Evolutionary conservation across 2,329 filamentous ascomycete species (phyloP).

Genomic region (Penicillium corylophilum): DNA sequence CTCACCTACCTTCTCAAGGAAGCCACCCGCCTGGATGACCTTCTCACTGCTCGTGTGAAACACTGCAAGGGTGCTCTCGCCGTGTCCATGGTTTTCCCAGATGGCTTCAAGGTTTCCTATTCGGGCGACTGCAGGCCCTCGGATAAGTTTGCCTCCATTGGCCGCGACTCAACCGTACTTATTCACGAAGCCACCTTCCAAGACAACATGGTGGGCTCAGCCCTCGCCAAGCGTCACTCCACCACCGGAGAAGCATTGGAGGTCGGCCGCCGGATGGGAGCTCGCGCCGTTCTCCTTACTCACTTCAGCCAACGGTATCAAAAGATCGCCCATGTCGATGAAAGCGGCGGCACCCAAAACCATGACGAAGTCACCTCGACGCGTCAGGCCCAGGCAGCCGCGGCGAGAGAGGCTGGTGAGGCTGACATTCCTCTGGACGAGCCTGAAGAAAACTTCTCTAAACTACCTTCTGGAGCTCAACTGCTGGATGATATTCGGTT

Average conservation of each 20-base stretch:
- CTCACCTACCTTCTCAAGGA: conserved; percentile 45
- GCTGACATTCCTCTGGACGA: conserved; percentile 31
- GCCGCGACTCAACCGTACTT: conserved; percentile 73
- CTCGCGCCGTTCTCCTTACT: conserved; percentile 77
- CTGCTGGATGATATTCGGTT: conserved; percentile 19
- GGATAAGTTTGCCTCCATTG: conserved; percentile 66
- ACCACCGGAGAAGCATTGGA: conserved; percentile 83
- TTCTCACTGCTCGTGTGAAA: conserved; percentile 66
- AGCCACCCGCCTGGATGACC: conserved; percentile 61
- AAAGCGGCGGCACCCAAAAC: conserved; percentile 15
- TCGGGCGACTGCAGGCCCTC: conserved; percentile 91
- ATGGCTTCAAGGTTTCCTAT: conserved; percentile 83
- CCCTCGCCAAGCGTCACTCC: conserved; percentile 82
- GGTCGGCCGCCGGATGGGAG: conserved; percentile 75
- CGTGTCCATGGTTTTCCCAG: conserved; percentile 72
- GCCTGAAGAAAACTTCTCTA: conserved; percentile 15
- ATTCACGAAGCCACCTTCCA: conserved; percentile 97
- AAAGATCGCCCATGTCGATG: conserved; percentile 60
- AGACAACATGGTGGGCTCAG: conserved; percentile 76
- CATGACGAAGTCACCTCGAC: conserved; percentile 5
- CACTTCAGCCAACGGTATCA: conserved; percentile 96
- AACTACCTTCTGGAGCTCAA: conserved; percentile 1
- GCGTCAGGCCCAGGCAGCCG: neutral
- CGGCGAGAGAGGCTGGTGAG: conserved; percentile 14
- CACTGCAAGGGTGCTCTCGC: conserved; percentile 82